Evolutionary conservation across 192 early-diverging fungal genomes (phyloP), one percentile per base, ranked within the genome.

Genomic region (Kappamyces sp.): DNA sequence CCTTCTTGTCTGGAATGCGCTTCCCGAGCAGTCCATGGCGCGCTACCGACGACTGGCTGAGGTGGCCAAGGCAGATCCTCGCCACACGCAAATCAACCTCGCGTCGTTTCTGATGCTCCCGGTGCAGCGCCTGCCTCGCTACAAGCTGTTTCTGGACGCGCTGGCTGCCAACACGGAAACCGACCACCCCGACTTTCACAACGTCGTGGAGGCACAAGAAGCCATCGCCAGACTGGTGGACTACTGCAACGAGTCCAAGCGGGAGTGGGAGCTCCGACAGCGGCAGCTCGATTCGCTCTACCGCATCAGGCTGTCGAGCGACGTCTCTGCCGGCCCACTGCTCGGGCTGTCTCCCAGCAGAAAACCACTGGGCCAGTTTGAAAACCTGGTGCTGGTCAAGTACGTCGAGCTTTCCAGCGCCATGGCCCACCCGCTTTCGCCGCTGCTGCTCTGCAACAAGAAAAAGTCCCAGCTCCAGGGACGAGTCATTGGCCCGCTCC

Each of bases 91-190:
- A 66, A 79, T 94, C 60, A 86, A 76, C 39, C 81, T 96, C 5
- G 85, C 91, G 57, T 82, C 87, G 4, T 93, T 87, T 66, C 68
- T 97, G 49, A 78, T 97, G 23, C 77, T 94, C 4, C 96, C 96
- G 1, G 80, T 99, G 33, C 96, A 99, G 68, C 84, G 96, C 3
- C 80, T 99, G 40, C 93, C 94, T 9, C 79, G 94, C 71, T 99
- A 97, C 70, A 87, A 86, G 23, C 72, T 99, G 44, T 76, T 97
- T 9, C 75, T 98, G 32, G 79, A 85, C 9, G 86, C 91, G 66
- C 84, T 98, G n/a, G 71, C 94, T 9, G 69, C 82, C 49, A 79
- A 75, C 66, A 96, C 93, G 1, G 80, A 84, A 2, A 68, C 72
- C 23, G 72, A 73, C 40, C 88, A 95, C 51, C 82, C 86, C n/a